These are phyloP conservation scores for Neobulgaria alba DNA, from an alignment of 2,329 filamentous ascomycete genomes.

Conservation along the genomic window DNA sequence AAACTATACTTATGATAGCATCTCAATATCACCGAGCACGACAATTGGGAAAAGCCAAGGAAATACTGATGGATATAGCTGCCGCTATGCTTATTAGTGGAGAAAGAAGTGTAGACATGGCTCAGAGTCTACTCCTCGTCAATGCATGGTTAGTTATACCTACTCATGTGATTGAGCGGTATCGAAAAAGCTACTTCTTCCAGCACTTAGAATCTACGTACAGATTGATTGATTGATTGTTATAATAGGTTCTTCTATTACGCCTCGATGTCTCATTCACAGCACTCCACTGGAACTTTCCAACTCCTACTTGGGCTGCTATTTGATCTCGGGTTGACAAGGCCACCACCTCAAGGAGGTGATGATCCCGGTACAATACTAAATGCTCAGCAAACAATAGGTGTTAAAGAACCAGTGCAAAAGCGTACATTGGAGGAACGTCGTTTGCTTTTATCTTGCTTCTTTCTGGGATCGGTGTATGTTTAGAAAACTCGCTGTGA, in stretches of 20 bases:
- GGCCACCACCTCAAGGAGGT: conserved; percentile 9
- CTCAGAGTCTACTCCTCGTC: conserved; percentile 17
- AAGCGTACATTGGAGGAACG: conserved; percentile 17
- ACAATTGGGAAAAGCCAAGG: conserved; percentile 13
- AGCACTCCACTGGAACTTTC: conserved; percentile 12
- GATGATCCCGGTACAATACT: conserved; percentile 8
- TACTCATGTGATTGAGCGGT: no score
- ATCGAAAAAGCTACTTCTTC: no score
- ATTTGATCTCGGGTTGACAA: conserved; percentile 18
- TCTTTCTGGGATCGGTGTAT: conserved; percentile 15
- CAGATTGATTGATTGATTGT: not conserved
- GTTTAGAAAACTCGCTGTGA: not conserved
- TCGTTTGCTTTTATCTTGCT: conserved; percentile 14
- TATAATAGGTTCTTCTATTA: conserved; percentile 13
- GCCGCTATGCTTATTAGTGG: conserved; percentile 13
- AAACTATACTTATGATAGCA: conserved; percentile 13
- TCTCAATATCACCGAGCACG: conserved; percentile 8
- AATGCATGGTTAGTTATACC: conserved; percentile 18
- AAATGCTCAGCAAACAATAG: not conserved
- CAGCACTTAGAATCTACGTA: not conserved
- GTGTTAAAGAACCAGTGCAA: conserved; percentile 4
- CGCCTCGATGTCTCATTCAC: conserved; percentile 9
- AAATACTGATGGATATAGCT: conserved; percentile 12
- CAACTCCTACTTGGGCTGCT: conserved; percentile 15
- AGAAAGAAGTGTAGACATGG: conserved; percentile 20